A percentile compares a stretch with the other conserved stretches of the same genome.
Evolutionary conservation across 2,329 filamentous ascomycete species (phyloP).

Genomic region (Neophaeococcomyces mojaviensis): DNA sequence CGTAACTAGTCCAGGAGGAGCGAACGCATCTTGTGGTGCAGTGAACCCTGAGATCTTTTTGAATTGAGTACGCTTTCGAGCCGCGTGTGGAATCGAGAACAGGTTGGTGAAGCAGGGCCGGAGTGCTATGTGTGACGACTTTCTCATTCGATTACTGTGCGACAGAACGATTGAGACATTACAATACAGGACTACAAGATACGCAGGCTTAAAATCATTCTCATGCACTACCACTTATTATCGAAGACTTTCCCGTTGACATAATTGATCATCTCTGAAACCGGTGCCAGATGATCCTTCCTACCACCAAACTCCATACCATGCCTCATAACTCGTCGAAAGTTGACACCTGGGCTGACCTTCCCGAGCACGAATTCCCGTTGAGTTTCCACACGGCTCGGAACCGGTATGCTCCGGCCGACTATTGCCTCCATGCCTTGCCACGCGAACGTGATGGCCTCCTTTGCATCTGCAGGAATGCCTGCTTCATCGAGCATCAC

Average conservation of each 20-base stretch:
- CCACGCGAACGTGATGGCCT: conserved; percentile 54
- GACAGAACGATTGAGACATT: too few relatives aligned
- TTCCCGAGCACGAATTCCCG: conserved; percentile 48
- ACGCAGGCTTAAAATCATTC: too few relatives aligned
- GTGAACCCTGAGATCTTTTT: too few relatives aligned
- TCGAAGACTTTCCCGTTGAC: conserved; percentile 42
- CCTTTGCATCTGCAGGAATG: conserved; percentile 51
- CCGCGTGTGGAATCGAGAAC: too few relatives aligned
- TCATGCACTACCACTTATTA: conserved; percentile 35
- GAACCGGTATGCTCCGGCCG: conserved; percentile 48
- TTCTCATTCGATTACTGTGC: too few relatives aligned
- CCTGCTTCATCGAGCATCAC: conserved; percentile 52
- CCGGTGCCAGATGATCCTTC: conserved; percentile 37
- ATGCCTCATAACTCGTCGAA: conserved; percentile 45
- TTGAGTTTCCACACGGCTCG: conserved; percentile 47
- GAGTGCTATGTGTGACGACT: too few relatives aligned
- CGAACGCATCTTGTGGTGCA: too few relatives aligned
- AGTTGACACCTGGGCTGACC: conserved; percentile 48
- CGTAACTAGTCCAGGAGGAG: too few relatives aligned
- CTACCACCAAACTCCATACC: conserved; percentile 46
- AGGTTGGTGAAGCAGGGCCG: too few relatives aligned
- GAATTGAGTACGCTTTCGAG: too few relatives aligned
- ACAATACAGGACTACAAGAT: too few relatives aligned
- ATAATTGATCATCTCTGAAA: conserved; percentile 46
- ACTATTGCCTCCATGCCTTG: conserved; percentile 54